A percentile compares a stretch with the other conserved stretches of the same genome.
phyloP scores from a whole-genome alignment of 2,329 filamentous ascomycete genomes.

The Venturia asperata region DNA sequence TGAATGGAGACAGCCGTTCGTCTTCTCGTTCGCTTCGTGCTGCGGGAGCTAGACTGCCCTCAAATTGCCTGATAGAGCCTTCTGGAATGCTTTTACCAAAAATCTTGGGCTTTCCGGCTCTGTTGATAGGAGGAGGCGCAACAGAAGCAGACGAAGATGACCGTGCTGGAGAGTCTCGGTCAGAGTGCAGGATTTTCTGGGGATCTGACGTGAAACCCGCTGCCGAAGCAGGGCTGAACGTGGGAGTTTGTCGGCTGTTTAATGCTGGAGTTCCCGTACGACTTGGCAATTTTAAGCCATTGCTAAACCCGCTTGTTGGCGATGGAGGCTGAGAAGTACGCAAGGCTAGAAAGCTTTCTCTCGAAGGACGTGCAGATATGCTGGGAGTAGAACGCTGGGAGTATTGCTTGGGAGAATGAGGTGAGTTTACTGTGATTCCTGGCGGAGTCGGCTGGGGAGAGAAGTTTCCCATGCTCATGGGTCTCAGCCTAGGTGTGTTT shows the following conservation, averaged over 20 bases:
- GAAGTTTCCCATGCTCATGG: slow-evolving; percentile 44
- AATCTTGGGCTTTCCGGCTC: slow-evolving; percentile 69
- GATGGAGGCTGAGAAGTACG: slow-evolving; percentile 25
- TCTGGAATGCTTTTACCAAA: slow-evolving; percentile 13
- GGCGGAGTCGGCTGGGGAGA: slow-evolving; percentile 50
- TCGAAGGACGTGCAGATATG: slow-evolving; percentile 21
- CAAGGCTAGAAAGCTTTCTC: slow-evolving; percentile 13
- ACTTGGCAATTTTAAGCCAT: slow-evolving; percentile 34
- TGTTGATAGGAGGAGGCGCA: slow-evolving; percentile 67
- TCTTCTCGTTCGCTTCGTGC: slow-evolving; percentile 37
- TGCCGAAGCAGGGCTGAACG: slow-evolving; percentile 25
- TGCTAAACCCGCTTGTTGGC: slow-evolving; percentile 23
- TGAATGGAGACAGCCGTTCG: slow-evolving; percentile 67
- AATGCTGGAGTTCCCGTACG: slow-evolving; percentile 36
- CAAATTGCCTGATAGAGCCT: background rate
- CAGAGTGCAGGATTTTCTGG: slow-evolving; percentile 12
- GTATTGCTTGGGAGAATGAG: slow-evolving; percentile 52
- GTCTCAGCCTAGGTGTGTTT: slow-evolving; percentile 34
- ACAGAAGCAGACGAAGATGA: slow-evolving; percentile 28
- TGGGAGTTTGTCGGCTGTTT: slow-evolving; percentile 34
- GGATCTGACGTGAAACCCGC: slow-evolving; percentile 24
- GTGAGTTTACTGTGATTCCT: slow-evolving; percentile 61
- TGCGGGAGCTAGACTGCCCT: slow-evolving; percentile 31
- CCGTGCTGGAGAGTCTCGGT: slow-evolving; percentile 21
- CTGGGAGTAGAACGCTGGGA: background rate